These are phyloP conservation scores for Pseudotulostoma volvatum DNA, from an alignment of 495 filamentous ascomycete species.

Conservation along the genomic window DNA sequence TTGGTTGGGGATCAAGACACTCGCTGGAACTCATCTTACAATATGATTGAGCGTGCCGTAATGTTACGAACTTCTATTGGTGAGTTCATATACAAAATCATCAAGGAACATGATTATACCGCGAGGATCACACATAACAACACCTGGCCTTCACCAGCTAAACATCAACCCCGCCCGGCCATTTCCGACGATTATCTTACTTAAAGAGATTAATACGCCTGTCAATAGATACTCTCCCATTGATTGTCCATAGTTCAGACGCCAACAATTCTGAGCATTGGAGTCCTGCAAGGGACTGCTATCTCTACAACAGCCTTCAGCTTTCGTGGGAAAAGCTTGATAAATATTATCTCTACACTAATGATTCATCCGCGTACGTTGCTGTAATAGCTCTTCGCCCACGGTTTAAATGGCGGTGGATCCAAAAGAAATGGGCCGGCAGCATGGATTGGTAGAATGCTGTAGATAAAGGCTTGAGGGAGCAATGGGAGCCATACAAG, in stretches of 20 bases:
- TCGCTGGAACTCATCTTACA: conserved; percentile 1
- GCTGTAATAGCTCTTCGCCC: not conserved
- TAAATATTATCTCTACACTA: not conserved
- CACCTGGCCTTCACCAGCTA: not conserved
- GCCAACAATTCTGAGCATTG: not conserved
- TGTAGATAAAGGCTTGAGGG: not conserved
- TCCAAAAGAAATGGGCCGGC: not conserved
- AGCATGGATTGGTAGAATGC: not conserved
- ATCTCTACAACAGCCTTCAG: not conserved
- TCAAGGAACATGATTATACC: not conserved
- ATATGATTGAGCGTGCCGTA: conserved; percentile 1
- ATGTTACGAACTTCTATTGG: not conserved
- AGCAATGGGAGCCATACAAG: not conserved
- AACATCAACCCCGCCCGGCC: not conserved
- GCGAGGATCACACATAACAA: not conserved
- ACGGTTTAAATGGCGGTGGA: not conserved
- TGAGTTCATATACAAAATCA: not conserved
- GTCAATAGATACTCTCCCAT: not conserved
- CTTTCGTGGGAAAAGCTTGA: not conserved
- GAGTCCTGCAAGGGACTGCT: not conserved
- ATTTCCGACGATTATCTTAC: not conserved
- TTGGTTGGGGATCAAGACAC: not conserved
- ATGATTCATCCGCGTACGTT: not conserved
- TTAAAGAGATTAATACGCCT: not conserved
- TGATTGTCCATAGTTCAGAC: not conserved